Conservation (phyloP, 2,329 filamentous ascomycete genomes). For the Aureobasidium sp. region DNA sequence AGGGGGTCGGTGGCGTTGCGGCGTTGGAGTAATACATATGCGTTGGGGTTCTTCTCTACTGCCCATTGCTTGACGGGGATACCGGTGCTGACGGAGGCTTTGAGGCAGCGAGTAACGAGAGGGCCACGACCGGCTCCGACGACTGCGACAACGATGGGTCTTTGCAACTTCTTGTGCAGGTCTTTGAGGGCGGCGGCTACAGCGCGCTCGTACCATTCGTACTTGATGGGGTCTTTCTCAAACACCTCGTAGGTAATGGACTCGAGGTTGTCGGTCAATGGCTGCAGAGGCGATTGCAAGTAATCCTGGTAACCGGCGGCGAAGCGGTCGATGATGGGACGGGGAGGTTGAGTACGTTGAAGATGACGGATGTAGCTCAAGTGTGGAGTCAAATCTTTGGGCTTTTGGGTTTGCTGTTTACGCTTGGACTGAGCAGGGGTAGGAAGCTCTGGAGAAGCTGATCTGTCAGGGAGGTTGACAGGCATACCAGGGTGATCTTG, state of each 20-base stretch:
- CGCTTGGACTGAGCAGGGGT: constrained; percentile 59
- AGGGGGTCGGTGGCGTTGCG: constrained; percentile 63
- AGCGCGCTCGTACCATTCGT: constrained; percentile 87
- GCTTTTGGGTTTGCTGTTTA: constrained; percentile 31
- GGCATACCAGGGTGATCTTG: constrained; percentile 11
- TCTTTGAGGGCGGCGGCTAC: constrained; percentile 74
- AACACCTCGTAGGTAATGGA: constrained; percentile 98
- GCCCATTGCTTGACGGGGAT: constrained; percentile 83
- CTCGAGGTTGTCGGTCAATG: constrained; percentile 91
- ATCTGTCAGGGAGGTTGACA: neutral
- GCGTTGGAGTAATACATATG: constrained; percentile 82
- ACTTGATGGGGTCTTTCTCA: constrained; percentile 96
- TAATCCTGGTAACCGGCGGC: constrained; percentile 81
- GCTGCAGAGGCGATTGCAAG: constrained; percentile 89
- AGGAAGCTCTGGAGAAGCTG: constrained; percentile 38
- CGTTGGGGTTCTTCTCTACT: constrained; percentile 97
- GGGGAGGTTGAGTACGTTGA: constrained; percentile 69
- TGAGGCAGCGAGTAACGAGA: constrained; percentile 77
- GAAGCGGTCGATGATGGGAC: constrained; percentile 57
- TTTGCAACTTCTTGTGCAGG: constrained; percentile 69
- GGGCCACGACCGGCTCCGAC: constrained; percentile 90
- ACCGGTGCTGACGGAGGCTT: constrained; percentile 67
- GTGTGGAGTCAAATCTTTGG: constrained; percentile 53
- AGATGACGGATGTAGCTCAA: constrained; percentile 78
- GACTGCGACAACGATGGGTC: constrained; percentile 77